phyloP scores from a whole-genome alignment of 108 stramenopile genomes.

The Skeletonema grethae region DNA sequence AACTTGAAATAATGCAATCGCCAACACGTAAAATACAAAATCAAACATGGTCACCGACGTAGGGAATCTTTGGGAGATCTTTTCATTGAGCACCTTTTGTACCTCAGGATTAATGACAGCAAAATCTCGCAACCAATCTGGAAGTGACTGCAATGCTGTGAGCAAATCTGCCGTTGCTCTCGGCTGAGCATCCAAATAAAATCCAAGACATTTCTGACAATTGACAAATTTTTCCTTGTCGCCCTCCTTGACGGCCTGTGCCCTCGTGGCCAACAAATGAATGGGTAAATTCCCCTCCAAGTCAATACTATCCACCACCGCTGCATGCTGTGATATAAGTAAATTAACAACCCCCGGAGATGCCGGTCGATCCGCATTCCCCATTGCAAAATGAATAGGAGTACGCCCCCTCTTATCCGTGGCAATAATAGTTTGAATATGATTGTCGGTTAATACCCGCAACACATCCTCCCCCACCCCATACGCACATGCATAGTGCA shows the following conservation, averaged over 20 bases:
- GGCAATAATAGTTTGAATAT: conserved; percentile 55
- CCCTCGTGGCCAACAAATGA: conserved; percentile 65
- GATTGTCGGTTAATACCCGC: conserved; percentile 59
- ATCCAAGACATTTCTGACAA: conserved; percentile 62
- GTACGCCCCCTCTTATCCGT: conserved; percentile 60
- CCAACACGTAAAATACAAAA: conserved; percentile 41
- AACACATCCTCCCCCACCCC: conserved; percentile 75
- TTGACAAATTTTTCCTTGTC: conserved; percentile 43
- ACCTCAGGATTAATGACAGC: conserved; percentile 67
- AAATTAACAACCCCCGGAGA: conserved; percentile 67
- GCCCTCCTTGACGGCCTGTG: conserved; percentile 46
- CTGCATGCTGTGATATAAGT: conserved; percentile 57
- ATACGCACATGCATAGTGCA: conserved; percentile 88
- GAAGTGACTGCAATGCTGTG: conserved; percentile 72
- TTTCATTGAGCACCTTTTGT: conserved; percentile 69
- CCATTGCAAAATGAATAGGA: conserved; percentile 81
- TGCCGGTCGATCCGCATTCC: conserved; percentile 67
- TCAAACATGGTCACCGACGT: conserved; percentile 64
- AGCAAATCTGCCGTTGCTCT: conserved; percentile 75
- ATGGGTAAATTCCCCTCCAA: conserved; percentile 56
- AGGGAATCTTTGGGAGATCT: conserved; percentile 74
- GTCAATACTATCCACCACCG: conserved; percentile 59
- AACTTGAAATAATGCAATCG: conserved; percentile 27
- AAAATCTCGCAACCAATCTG: conserved; percentile 61
- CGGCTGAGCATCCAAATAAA: conserved; percentile 66